These are phyloP conservation scores for Aspergillus awamori DNA, from an alignment of 2,329 filamentous ascomycete genomes.

Conservation along the genomic window DNA sequence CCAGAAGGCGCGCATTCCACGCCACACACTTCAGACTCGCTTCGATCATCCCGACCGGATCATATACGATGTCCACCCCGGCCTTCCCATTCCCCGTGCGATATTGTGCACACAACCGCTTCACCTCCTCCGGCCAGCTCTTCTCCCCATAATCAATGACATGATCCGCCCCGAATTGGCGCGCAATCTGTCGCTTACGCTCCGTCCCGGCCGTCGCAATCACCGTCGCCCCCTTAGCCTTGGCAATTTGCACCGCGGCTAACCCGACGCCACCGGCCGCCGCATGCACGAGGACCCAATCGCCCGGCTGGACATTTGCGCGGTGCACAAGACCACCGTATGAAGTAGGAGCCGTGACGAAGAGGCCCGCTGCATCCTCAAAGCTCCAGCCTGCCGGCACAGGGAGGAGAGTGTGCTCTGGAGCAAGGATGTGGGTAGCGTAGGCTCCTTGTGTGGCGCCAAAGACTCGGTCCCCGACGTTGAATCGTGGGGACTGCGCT, in stretches of 20 bases:
- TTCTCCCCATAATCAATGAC: slow-evolving; percentile 76
- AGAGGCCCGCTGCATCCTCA: slow-evolving; percentile 81
- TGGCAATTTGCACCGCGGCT: slow-evolving; percentile 90
- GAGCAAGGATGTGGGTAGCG: slow-evolving; percentile 71
- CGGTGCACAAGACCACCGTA: slow-evolving; percentile 81
- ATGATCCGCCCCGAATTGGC: slow-evolving; percentile 81
- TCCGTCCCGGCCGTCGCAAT: slow-evolving; percentile 84
- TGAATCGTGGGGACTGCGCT: slow-evolving; percentile 60
- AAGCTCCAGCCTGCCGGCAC: slow-evolving; percentile 82
- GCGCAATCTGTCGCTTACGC: slow-evolving; percentile 78
- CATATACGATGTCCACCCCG: slow-evolving; percentile 91
- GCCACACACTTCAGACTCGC: slow-evolving; percentile 86
- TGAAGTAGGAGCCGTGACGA: slow-evolving; percentile 87
- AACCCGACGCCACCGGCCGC: slow-evolving; percentile 90
- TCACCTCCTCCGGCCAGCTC: slow-evolving; percentile 70
- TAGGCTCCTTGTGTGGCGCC: slow-evolving; percentile 85
- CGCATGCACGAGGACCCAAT: slow-evolving; percentile 87
- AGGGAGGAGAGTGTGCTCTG: slow-evolving; percentile 69
- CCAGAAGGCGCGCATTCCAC: slow-evolving; percentile 86
- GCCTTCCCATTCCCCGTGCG: slow-evolving; percentile 65
- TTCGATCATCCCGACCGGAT: slow-evolving; percentile 89
- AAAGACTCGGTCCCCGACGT: slow-evolving; percentile 80
- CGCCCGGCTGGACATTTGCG: slow-evolving; percentile 75
- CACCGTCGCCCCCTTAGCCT: slow-evolving; percentile 88
- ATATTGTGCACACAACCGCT: slow-evolving; percentile 60